Evolutionary conservation across 768 basidiomycete genomes (phyloP), one percentile per base, ranked within the genome.

Genomic region (Suillus bovinus): DNA sequence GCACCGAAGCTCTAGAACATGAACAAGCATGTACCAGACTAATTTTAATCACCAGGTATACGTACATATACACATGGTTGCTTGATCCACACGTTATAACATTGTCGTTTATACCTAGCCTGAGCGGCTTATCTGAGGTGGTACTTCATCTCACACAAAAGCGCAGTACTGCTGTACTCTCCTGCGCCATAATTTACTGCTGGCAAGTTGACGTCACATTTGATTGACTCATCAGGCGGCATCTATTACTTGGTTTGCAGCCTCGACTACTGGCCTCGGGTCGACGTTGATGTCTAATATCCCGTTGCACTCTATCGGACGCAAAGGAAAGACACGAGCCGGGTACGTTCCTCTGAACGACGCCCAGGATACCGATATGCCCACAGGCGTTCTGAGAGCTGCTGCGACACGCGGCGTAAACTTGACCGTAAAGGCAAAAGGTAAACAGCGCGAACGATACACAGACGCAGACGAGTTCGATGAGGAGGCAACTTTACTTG

Each of bases 391-490:
- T 41, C 60, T 69, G 55, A 76, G 74, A 61, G 75, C 74, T 57
- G 72, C 76, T 24, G 74, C 76, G 24, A 68, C 78, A n/a, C 69
- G 72, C 22, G 58, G 72, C 6, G 41, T 64, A 7, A 55, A 62
- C 33, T 67, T 64, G 50, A 68, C 31, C 27, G 66, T 31, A 69
- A 70, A 59, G 49, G 47, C 49, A 50, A 72, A 72, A 27, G 77
- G 80, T 64, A 80, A 82, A 66, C 75, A 76, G 50, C 79, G 76
- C 65, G 77, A 80, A 68, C 79, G 79, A n/a, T 84, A 86, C 66
- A 77, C 77, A 62, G 89, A 90, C 67, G 73, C 74, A 22, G 87
- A 89, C 69, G 84, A 87, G 60, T 83, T 84, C 1, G 88, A 89
- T 65, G 89, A 90, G 68, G 82, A 84, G 66, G 83, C 79, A 4